phyloP scores from a whole-genome alignment of 495 filamentous ascomycete genomes.

The Xanthoparmelia taractica region DNA sequence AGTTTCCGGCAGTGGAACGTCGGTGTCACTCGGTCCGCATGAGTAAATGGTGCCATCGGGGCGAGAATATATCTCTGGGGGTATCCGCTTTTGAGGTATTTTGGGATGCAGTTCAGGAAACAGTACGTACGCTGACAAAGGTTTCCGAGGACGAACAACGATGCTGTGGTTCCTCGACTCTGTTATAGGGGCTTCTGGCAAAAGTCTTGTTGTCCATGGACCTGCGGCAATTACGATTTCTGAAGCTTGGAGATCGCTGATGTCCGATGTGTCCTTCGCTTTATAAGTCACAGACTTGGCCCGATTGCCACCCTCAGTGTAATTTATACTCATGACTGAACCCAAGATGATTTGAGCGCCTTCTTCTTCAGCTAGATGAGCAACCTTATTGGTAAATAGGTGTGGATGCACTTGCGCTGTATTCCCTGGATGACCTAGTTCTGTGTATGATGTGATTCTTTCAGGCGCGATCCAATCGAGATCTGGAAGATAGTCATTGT shows the following conservation, averaged over 20 bases:
- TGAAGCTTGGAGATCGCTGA: neutral
- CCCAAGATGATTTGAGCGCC: constrained; percentile 4
- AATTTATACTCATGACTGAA: neutral
- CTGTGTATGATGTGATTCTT: neutral
- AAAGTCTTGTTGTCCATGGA: neutral
- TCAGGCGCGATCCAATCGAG: neutral
- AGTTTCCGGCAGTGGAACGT: constrained; percentile 3
- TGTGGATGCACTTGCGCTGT: constrained; percentile 93
- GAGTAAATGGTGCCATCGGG: constrained; percentile 10
- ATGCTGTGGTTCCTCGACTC: constrained; percentile 14
- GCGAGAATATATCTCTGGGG: constrained; percentile 10
- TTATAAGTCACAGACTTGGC: neutral
- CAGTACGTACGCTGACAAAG: constrained; percentile 1
- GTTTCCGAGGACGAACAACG: constrained; percentile 1
- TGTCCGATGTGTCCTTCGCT: neutral
- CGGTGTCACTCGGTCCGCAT: constrained; percentile 2
- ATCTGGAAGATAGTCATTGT: neutral
- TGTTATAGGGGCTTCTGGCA: constrained; percentile 2
- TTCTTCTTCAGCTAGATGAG: constrained; percentile 8
- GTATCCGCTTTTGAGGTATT: constrained; percentile 7
- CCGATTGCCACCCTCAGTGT: neutral
- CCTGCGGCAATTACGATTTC: neutral
- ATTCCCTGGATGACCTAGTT: constrained; percentile 65
- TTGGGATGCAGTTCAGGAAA: constrained; percentile 7
- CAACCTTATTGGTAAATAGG: constrained; percentile 16